Percentiles rank a stretch among this genome's conserved stretches.
Conservation (phyloP, 1,284 basidiomycete species). For the Chondrostereum purpureum region DNA sequence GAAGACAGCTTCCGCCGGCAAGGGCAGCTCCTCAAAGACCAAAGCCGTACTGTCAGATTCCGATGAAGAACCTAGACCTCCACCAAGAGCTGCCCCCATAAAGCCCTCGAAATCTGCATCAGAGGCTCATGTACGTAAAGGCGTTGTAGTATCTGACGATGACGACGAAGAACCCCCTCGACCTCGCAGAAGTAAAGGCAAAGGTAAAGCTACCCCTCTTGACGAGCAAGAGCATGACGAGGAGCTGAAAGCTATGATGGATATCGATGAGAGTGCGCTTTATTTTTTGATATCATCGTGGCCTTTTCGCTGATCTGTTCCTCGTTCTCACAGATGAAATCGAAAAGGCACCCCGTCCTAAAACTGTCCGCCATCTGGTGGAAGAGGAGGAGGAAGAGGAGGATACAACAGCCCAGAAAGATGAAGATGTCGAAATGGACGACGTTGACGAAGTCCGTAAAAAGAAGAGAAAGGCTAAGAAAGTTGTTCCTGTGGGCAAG, state of each 20-base stretch:
- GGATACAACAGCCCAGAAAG: slow-evolving; percentile 22
- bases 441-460: slow-evolving; percentile 31
- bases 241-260: slow-evolving; percentile 63
- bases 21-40: slow-evolving; percentile 2
- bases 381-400: slow-evolving; percentile 21
- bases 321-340: no score
- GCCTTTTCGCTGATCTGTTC: no score
- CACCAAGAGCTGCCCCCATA: no score
- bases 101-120: not conserved
- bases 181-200: not conserved
- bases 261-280: slow-evolving; percentile 61
- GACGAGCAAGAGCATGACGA: slow-evolving; percentile 23
- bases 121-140: not conserved
- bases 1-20: not conserved
- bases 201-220: not conserved
- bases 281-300: no score
- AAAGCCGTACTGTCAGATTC: slow-evolving; percentile 3
- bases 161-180: not conserved
- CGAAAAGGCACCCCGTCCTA: no score
- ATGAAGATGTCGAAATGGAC: slow-evolving; percentile 31
- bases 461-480: slow-evolving; percentile 53
- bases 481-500: slow-evolving; percentile 54
- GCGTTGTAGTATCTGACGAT: not conserved
- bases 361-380: no score
- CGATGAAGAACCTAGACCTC: not conserved